Percentiles rank a stretch among this genome's conserved stretches.
Conservation (phyloP, 352 stramenopile genomes). For the Globisporangium abappressorium region DNA sequence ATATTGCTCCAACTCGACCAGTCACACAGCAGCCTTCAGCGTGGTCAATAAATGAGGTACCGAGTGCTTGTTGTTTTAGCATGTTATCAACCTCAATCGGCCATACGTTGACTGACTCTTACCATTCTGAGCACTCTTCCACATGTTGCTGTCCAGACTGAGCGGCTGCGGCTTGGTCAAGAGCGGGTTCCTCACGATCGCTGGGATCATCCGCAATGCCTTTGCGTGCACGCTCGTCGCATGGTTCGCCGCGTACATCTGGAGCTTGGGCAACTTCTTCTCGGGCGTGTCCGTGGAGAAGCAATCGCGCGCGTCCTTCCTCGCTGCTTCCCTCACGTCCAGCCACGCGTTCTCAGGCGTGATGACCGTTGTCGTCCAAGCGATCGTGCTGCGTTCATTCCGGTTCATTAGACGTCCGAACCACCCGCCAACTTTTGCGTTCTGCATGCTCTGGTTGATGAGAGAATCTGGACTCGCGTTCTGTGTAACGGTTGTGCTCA, state of each 20-base stretch:
- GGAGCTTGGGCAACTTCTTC: conserved; percentile 26
- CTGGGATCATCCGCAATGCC: conserved; percentile 24
- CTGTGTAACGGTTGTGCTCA: conserved; percentile 1
- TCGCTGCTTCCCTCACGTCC: conserved; percentile 10
- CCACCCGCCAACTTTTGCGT: neutral
- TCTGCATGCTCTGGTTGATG: neutral
- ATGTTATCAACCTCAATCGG: too few species aligned
- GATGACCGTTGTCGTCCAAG: conserved; percentile 1
- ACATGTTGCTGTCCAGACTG: neutral
- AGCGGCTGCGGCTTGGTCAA: neutral
- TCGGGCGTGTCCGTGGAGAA: conserved; percentile 15
- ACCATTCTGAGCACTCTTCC: too few species aligned
- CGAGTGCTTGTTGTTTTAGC: too few species aligned
- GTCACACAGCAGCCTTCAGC: too few species aligned
- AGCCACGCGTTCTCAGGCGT: neutral
- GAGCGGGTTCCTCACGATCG: conserved; percentile 2
- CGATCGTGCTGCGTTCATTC: conserved; percentile 6
- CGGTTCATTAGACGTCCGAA: neutral
- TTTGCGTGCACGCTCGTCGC: conserved; percentile 23
- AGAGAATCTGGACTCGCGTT: neutral
- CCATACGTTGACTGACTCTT: too few species aligned
- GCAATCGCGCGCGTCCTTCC: conserved; percentile 24
- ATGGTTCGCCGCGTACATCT: conserved; percentile 21
- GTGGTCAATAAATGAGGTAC: too few species aligned
- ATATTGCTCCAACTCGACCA: too few species aligned